Evolutionary conservation across 768 basidiomycete genomes (phyloP).

Genomic region (Chalciporus piperatus): DNA sequence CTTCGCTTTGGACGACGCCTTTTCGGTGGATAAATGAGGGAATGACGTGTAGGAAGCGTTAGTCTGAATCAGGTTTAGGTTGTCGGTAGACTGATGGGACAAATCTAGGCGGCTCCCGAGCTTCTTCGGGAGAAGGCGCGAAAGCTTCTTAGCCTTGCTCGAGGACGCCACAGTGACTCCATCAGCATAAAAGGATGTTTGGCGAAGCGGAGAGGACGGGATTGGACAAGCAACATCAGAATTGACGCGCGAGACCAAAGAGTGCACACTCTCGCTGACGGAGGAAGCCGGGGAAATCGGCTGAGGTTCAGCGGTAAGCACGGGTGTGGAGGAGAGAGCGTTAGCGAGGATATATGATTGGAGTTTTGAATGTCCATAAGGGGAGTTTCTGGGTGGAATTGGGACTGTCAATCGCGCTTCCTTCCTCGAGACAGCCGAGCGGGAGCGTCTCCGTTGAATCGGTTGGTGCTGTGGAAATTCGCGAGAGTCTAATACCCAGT

Average conservation of each 20-base stretch:
- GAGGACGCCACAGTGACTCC: slow-evolving; percentile 14
- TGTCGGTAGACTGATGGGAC: slow-evolving; percentile 28
- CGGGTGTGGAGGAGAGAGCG: slow-evolving; percentile 27
- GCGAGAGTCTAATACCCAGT: slow-evolving; percentile 3
- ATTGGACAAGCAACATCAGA: slow-evolving; percentile 17
- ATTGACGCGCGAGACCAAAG: slow-evolving; percentile 17
- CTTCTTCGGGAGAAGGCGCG: slow-evolving; percentile 32
- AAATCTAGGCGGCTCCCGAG: slow-evolving; percentile 28
- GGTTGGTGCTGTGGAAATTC: slow-evolving; percentile 15
- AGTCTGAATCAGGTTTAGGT: slow-evolving; percentile 19
- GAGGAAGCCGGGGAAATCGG: slow-evolving; percentile 27
- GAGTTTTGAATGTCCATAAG: slow-evolving; percentile 30
- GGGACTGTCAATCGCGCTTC: slow-evolving; percentile 28
- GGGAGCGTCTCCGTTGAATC: slow-evolving; percentile 33
- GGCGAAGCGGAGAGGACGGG: slow-evolving; percentile 27
- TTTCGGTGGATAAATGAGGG: slow-evolving; percentile 21
- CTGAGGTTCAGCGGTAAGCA: slow-evolving; percentile 26
- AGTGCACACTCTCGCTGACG: slow-evolving; percentile 26
- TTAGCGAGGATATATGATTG: slow-evolving; percentile 25
- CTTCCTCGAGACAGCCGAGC: slow-evolving; percentile 32
- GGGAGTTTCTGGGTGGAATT: slow-evolving; percentile 27
- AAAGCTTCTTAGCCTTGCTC: slow-evolving; percentile 26
- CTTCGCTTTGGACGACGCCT: slow-evolving; percentile 21
- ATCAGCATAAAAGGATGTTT: slow-evolving; percentile 26
- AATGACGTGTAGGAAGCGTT: slow-evolving; percentile 28